Evolutionary conservation across 2,329 filamentous ascomycete species (phyloP).

Genomic region (Ceratocystis variospora): DNA sequence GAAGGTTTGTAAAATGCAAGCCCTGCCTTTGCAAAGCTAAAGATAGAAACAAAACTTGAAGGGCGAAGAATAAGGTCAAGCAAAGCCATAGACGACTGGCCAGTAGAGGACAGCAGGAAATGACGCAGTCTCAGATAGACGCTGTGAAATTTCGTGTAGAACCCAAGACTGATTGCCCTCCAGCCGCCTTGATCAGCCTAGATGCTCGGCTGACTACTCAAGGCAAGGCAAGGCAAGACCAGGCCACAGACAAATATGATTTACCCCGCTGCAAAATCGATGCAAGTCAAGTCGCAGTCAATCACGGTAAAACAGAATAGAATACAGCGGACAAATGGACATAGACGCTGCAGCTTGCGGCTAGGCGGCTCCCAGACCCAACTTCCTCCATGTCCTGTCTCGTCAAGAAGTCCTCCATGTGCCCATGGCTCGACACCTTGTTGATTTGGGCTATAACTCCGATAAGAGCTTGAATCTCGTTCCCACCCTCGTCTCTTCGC

Average conservation of each 20-base stretch:
- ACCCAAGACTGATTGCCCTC: neutral
- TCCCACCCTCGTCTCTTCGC: neutral
- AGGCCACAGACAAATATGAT: neutral
- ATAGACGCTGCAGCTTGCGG: neutral
- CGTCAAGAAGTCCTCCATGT: neutral
- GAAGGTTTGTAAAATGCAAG: neutral
- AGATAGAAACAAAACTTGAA: neutral
- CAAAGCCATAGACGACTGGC: neutral
- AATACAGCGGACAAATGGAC: neutral
- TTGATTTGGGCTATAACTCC: neutral
- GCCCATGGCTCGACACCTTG: no score
- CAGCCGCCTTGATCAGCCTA: neutral
- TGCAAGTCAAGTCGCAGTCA: neutral
- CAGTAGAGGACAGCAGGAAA: neutral
- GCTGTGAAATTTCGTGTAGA: neutral
- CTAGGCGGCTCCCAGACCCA: neutral
- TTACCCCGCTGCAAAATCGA: neutral
- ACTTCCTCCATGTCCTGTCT: no score
- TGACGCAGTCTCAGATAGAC: neutral
- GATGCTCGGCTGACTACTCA: neutral
- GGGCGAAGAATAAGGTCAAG: neutral
- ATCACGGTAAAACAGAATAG: neutral
- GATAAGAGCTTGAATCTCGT: neutral
- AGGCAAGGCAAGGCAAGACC: neutral
- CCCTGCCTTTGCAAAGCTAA: neutral